phyloP scores from a whole-genome alignment of 208 protist species.

The Sergeia podlipaevii region DNA sequence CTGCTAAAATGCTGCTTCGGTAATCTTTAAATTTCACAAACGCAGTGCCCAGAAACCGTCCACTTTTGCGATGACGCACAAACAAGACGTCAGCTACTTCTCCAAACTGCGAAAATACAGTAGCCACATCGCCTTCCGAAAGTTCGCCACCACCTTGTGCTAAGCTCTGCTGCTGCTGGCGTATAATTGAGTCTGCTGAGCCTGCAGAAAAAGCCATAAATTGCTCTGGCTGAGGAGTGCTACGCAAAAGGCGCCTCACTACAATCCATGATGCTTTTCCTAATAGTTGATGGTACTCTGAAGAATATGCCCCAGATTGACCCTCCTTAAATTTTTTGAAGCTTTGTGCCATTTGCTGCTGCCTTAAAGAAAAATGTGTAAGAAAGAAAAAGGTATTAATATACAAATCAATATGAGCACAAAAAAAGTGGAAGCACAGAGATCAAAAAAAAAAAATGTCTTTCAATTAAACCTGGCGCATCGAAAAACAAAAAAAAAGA shows the following conservation, averaged over 20 bases:
- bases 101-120: slow-evolving; percentile 89
- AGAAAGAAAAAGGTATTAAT: background rate
- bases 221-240: background rate
- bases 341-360: background rate
- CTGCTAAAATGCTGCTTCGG: slow-evolving; percentile 66
- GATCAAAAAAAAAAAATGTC: slow-evolving; percentile 9
- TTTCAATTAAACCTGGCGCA: background rate
- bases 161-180: background rate
- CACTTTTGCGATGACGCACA: slow-evolving; percentile 60
- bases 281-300: slow-evolving; percentile 68
- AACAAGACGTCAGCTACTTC: slow-evolving; percentile 73
- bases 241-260: slow-evolving; percentile 42
- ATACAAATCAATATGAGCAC: background rate
- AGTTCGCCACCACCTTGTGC: slow-evolving; percentile 10
- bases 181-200: background rate
- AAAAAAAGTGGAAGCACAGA: slow-evolving; percentile 3
- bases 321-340: slow-evolving; percentile 43
- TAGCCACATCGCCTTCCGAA: slow-evolving; percentile 80
- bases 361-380: background rate
- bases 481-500: background rate
- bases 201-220: background rate
- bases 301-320: slow-evolving; percentile 58
- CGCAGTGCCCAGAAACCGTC: slow-evolving; percentile 70
- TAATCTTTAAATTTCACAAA: slow-evolving; percentile 79
- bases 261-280: slow-evolving; percentile 72